Conservation (phyloP, 768 basidiomycete genomes). For the Agaricus subrufescens region DNA sequence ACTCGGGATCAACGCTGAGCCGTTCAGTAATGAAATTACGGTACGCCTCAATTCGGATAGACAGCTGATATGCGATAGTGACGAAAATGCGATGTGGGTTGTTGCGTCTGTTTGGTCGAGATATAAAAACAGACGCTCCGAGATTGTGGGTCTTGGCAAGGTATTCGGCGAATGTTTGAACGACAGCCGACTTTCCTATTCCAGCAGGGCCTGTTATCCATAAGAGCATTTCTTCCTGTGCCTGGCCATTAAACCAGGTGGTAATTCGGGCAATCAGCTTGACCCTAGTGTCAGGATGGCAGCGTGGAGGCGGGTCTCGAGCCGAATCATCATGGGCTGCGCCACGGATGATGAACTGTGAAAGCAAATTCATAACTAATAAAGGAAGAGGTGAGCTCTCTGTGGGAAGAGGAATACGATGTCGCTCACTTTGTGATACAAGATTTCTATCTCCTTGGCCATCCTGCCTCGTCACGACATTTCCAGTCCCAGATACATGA, state of each 20-base stretch:
- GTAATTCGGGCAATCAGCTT: too few species aligned
- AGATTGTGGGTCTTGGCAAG: not conserved
- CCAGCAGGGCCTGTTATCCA: not conserved
- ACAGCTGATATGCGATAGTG: constrained; percentile 2
- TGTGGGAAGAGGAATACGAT: too few species aligned
- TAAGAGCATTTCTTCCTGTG: too few species aligned
- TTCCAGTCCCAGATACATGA: not conserved
- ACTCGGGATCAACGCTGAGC: not conserved
- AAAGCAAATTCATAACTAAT: not conserved
- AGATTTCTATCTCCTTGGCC: too few species aligned
- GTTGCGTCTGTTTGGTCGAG: not conserved
- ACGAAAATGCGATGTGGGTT: not conserved
- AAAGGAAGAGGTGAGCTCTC: too few species aligned
- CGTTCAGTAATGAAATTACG: not conserved
- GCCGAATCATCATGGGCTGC: not conserved
- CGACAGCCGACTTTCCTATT: constrained; percentile 3
- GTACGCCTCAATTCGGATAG: not conserved
- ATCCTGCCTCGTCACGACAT: too few species aligned
- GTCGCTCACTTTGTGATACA: too few species aligned
- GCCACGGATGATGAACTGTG: not conserved
- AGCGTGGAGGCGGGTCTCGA: too few species aligned
- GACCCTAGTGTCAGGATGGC: too few species aligned
- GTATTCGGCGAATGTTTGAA: not conserved
- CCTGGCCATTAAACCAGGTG: too few species aligned
- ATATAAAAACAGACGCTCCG: constrained; percentile 5